These are phyloP conservation scores for Fusarium sp. DNA, from an alignment of 2,329 filamentous ascomycete species.

Conservation along the genomic window DNA sequence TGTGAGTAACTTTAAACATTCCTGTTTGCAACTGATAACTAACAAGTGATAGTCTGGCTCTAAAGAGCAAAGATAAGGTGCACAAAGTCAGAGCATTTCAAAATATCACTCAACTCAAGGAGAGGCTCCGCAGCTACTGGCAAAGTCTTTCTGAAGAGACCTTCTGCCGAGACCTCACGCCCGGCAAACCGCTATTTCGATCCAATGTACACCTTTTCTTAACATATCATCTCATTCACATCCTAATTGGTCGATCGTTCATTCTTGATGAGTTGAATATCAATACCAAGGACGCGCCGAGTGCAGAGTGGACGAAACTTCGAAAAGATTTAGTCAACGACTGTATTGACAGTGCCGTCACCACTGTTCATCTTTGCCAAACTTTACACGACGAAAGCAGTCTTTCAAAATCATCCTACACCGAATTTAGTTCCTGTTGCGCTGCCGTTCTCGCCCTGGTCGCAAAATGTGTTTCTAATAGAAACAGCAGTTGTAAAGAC, in stretches of 20 bases:
- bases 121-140: slow-evolving; percentile 27
- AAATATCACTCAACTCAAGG: slow-evolving; percentile 21
- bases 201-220: slow-evolving; percentile 40
- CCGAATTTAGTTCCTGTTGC: slow-evolving; percentile 38
- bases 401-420: slow-evolving; percentile 42
- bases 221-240: slow-evolving; percentile 33
- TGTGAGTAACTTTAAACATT: slow-evolving; percentile 8
- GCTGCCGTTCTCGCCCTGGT: slow-evolving; percentile 33
- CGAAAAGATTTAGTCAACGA: slow-evolving; percentile 24
- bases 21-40: neutral
- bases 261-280: slow-evolving; percentile 23
- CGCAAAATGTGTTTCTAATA: slow-evolving; percentile 22
- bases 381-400: slow-evolving; percentile 13
- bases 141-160: slow-evolving; percentile 27
- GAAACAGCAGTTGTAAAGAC: neutral
- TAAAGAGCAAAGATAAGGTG: slow-evolving; percentile 23
- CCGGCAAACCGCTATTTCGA: slow-evolving; percentile 38
- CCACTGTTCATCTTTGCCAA: slow-evolving; percentile 35
- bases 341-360: slow-evolving; percentile 26
- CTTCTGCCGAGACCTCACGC: slow-evolving; percentile 36
- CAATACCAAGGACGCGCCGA: neutral
- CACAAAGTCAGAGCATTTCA: slow-evolving; percentile 1
- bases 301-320: slow-evolving; percentile 12
- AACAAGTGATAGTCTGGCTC: slow-evolving; percentile 8
- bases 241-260: slow-evolving; percentile 38